Base-by-base conservation (phyloP, 495 filamentous ascomycete genomes). In the Hapsidospora chrysogenum region DNA sequence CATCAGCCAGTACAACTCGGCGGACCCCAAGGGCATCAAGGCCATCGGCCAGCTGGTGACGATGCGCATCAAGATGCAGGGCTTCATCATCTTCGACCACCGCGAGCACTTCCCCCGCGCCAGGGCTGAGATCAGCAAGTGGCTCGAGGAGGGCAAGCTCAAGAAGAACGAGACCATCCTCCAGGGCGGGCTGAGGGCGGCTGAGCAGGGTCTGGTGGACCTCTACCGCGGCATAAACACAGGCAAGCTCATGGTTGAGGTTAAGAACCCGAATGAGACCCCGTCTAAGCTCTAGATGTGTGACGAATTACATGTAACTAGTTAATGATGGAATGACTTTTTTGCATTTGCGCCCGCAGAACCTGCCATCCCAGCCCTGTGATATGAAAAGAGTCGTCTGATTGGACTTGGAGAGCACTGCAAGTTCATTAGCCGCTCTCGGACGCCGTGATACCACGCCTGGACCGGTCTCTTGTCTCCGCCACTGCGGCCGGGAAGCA, bases 21-120 rank as follows among this genome's bases (percentile, higher is more conserved):
- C 44, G 3, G 30, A 29, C n/a, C 45, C 41, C 8, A 30, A 42
- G 17, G 41, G 44, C 15, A 35, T 41, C 9, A 45, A 43, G 49
- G 51, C 51, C 38, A 56, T 74, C 41, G 43, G 39, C 15, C 70
- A 58, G 36, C 49, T 60, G 7, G 49, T 50, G 10, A 33, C 42
- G 9, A 55, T 58, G 47, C 45, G 58, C n/a, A 51, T 64, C 37
- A 48, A 37, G 34, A 63, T 76, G 43, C 57, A 64, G 34, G 74
- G 76, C 0, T 74, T 81, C 50, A 65, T 78, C 33, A 52, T 71
- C 20, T 39, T 60, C 6, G 73, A 78, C 49, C 60, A 54, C 39
- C 31, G 41, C 4, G 16, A 49, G 14, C 50, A 64, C 18, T 49
- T 48, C 33, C 16, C 44, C 9, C 49, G 50, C 26, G 58, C 67